Conservation (phyloP, 2,329 filamentous ascomycete species). For the Colletotrichum cereale region DNA sequence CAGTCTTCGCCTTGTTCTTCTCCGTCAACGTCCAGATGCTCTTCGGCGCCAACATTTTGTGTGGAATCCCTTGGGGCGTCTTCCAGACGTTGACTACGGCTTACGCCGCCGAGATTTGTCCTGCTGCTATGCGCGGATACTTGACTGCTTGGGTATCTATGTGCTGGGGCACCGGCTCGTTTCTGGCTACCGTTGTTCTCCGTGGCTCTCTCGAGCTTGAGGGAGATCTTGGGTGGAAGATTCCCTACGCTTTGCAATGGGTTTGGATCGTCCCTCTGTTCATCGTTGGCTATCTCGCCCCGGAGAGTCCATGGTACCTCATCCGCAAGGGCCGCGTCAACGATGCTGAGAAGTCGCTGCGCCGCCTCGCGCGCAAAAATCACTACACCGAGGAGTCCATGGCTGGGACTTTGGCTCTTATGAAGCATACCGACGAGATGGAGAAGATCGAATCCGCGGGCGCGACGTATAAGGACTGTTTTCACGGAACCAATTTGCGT, state of each 20-base stretch:
- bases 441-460: constrained; percentile 49
- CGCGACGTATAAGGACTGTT: constrained; percentile 54
- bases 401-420: constrained; percentile 53
- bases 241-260: constrained; percentile 62
- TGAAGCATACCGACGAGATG: constrained; percentile 55
- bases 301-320: constrained; percentile 65
- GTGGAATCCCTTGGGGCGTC: constrained; percentile 49
- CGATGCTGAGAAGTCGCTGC: constrained; percentile 57
- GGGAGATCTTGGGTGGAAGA: constrained; percentile 37
- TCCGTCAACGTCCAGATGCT: constrained; percentile 49
- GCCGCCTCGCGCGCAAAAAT: constrained; percentile 45
- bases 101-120: constrained; percentile 54
- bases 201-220: constrained; percentile 43
- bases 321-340: constrained; percentile 56
- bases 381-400: constrained; percentile 55
- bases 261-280: constrained; percentile 61
- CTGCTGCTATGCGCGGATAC: constrained; percentile 56
- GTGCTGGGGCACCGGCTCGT: constrained; percentile 55
- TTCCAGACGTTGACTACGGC: constrained; percentile 54
- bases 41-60: constrained; percentile 45
- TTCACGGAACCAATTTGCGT: constrained; percentile 52
- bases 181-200: constrained; percentile 52
- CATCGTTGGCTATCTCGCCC: constrained; percentile 58
- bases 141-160: constrained; percentile 55
- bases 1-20: constrained; percentile 56